These are phyloP conservation scores for Xerocomus spinulosus DNA, from an alignment of 768 basidiomycete species.

Conservation along the genomic window DNA sequence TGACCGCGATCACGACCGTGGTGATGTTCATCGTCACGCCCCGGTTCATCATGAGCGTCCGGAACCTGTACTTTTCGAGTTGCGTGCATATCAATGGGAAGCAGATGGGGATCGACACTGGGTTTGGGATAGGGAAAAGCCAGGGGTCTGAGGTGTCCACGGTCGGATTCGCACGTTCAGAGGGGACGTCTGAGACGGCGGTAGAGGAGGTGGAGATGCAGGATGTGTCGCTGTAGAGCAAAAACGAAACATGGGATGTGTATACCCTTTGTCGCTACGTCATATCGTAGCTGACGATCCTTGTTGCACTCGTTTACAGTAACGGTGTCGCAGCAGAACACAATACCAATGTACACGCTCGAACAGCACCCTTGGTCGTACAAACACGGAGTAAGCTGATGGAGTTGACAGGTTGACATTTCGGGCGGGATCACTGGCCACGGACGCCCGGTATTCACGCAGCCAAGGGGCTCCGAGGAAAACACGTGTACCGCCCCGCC, in stretches of 20 bases:
- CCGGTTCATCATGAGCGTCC: constrained; percentile 19
- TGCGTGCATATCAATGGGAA: neutral
- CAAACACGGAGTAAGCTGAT: too few relatives aligned
- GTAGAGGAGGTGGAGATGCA: constrained; percentile 7
- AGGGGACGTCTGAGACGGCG: neutral
- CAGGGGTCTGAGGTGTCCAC: neutral
- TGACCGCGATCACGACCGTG: neutral
- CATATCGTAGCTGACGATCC: neutral
- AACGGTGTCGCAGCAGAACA: too few relatives aligned
- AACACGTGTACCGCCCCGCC: too few relatives aligned
- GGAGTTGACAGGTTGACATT: too few relatives aligned
- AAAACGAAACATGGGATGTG: too few relatives aligned
- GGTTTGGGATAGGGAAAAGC: constrained; percentile 9
- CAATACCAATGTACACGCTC: too few relatives aligned
- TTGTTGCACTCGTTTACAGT: too few relatives aligned
- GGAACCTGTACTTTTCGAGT: constrained; percentile 3
- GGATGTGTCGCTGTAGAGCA: neutral
- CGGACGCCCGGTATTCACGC: too few relatives aligned
- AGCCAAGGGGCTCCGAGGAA: too few relatives aligned
- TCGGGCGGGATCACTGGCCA: too few relatives aligned
- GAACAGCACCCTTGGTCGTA: too few relatives aligned
- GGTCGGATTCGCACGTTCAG: neutral
- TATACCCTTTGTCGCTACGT: too few relatives aligned
- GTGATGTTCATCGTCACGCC: constrained; percentile 10
- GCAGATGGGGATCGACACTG: constrained; percentile 6